Conservation (phyloP, 345 rosid species). For the Ceriops zippeliana region DNA sequence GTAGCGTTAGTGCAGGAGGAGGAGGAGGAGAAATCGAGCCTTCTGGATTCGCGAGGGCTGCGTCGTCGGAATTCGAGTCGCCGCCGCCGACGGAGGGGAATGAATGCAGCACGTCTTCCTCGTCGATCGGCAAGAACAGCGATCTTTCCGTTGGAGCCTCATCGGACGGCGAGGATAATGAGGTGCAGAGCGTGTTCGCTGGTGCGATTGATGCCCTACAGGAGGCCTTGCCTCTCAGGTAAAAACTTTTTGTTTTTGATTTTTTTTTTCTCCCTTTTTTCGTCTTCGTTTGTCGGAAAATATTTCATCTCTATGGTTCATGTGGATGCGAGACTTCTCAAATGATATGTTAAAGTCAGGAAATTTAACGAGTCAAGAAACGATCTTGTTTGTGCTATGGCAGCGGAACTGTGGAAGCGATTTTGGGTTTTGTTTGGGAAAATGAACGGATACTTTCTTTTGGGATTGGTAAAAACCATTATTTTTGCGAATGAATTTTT, state of each 20-base stretch:
- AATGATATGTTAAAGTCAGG: too few relatives aligned
- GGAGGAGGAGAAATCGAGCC: constrained; percentile 8
- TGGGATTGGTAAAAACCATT: too few relatives aligned
- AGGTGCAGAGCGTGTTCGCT: constrained; percentile 27
- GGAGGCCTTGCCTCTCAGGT: constrained; percentile 28
- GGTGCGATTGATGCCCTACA: constrained; percentile 27
- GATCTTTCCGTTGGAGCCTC: constrained; percentile 10
- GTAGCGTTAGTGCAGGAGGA: too few relatives aligned
- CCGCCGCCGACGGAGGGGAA: constrained; percentile 5
- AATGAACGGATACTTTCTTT: too few relatives aligned
- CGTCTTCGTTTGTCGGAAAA: not conserved
- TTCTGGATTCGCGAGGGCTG: not conserved
- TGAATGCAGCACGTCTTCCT: constrained; percentile 21
- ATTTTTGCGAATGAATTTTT: too few relatives aligned
- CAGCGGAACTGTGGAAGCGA: too few relatives aligned
- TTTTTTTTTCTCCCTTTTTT: not conserved
- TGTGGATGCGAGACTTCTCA: too few relatives aligned
- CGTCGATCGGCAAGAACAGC: constrained; percentile 32
- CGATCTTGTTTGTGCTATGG: too few relatives aligned
- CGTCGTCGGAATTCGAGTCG: constrained; percentile 13
- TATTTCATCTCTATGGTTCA: too few relatives aligned
- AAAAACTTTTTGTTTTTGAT: not conserved
- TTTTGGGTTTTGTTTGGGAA: too few relatives aligned
- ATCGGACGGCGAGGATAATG: constrained; percentile 22
- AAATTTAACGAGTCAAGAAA: too few relatives aligned